Conservation (phyloP, 192 early-diverging fungal species). For the Dissophora ornata region DNA sequence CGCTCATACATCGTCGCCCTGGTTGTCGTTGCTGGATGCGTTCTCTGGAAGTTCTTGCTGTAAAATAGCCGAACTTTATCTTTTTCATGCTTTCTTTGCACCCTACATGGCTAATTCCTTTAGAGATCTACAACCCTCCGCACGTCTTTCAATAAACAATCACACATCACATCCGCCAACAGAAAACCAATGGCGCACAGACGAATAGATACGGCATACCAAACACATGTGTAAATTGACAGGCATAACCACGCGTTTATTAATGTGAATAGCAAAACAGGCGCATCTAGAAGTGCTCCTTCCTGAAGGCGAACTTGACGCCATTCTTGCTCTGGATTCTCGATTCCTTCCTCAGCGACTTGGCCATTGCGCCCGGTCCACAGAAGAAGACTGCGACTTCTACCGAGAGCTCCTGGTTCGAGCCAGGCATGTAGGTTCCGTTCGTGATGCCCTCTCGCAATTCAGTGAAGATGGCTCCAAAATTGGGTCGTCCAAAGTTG, state of each 20-base stretch:
- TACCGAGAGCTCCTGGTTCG: slow-evolving; percentile 57
- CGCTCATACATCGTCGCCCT: slow-evolving; percentile 19
- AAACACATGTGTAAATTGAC: no score
- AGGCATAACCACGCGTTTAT: no score
- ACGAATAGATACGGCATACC: no score
- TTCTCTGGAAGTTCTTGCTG: slow-evolving; percentile 44
- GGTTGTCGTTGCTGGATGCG: slow-evolving; percentile 23
- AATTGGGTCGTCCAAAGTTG: slow-evolving; percentile 86
- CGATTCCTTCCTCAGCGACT: slow-evolving; percentile 61
- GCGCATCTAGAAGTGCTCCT: slow-evolving; percentile 78
- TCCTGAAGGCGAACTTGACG: slow-evolving; percentile 72
- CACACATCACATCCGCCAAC: no score
- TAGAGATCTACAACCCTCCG: not conserved
- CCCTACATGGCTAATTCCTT: not conserved
- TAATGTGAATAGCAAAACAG: no score
- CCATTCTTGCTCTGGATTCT: slow-evolving; percentile 56
- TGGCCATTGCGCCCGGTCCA: slow-evolving; percentile 76
- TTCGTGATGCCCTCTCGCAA: slow-evolving; percentile 51
- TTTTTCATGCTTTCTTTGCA: not conserved
- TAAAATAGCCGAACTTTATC: slow-evolving; percentile 5
- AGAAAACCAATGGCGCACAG: no score
- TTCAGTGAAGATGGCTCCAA: slow-evolving; percentile 71
- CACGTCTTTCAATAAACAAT: no score
- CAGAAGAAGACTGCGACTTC: slow-evolving; percentile 90
- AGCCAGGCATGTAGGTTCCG: slow-evolving; percentile 57